A percentile compares a stretch with the other conserved stretches of the same genome.
Evolutionary conservation across 2,329 filamentous ascomycete species (phyloP).

Genomic region (Xylaria sp.): DNA sequence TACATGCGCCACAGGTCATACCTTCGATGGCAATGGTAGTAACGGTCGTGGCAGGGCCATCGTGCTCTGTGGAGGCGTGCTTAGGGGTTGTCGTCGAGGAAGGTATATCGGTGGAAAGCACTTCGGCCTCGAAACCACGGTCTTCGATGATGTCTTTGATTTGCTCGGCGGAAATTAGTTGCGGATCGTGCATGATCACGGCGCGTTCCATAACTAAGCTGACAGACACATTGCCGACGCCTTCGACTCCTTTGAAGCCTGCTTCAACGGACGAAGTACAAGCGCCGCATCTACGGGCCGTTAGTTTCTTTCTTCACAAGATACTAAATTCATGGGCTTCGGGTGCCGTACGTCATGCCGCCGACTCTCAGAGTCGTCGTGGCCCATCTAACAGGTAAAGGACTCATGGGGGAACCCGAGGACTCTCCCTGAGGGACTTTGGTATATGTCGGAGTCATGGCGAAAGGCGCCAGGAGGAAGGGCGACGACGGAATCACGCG

Average conservation of each 20-base stretch:
- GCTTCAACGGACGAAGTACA: conserved; percentile 96
- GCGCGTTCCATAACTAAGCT: conserved; percentile 95
- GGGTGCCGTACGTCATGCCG: conserved; percentile 73
- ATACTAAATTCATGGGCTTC: neutral
- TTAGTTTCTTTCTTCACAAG: conserved; percentile 44
- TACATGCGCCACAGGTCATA: conserved; percentile 93
- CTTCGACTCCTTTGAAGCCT: conserved; percentile 83
- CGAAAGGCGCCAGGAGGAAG: conserved; percentile 28
- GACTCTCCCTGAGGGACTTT: conserved; percentile 56
- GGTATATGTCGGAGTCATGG: conserved; percentile 64
- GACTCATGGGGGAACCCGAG: conserved; percentile 47
- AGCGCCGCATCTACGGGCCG: conserved; percentile 78
- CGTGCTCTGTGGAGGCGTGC: conserved; percentile 48
- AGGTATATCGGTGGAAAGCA: conserved; percentile 83
- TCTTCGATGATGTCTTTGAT: conserved; percentile 90
- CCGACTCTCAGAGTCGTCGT: conserved; percentile 91
- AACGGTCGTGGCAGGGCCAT: conserved; percentile 60
- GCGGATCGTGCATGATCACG: conserved; percentile 89
- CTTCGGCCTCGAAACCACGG: conserved; percentile 87
- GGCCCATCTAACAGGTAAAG: conserved; percentile 72
- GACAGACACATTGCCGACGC: conserved; percentile 87
- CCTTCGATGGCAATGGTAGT: conserved; percentile 84
- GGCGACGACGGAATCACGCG: conserved; percentile 1
- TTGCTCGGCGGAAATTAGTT: conserved; percentile 75
- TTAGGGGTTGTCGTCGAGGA: conserved; percentile 58